Evolutionary conservation across 345 rosid species (phyloP).

Genomic region (Lumnitzera littorea): DNA sequence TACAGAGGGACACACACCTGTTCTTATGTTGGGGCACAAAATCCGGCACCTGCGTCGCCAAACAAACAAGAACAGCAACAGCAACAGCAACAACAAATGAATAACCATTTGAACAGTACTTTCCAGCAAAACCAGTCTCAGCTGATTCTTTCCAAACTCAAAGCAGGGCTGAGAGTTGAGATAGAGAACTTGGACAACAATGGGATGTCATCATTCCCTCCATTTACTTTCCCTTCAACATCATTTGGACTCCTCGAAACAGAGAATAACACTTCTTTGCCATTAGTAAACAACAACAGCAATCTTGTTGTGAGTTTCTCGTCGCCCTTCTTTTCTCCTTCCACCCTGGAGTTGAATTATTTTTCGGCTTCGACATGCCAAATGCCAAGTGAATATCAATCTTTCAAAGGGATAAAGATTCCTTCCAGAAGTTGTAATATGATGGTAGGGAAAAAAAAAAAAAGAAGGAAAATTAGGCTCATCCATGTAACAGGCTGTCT

Average conservation of each 20-base stretch:
- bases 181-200: constrained; percentile 31
- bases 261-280: constrained; percentile 12
- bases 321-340: constrained; percentile 40
- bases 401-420: too few species aligned
- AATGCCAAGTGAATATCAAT: background rate
- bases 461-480: too few species aligned
- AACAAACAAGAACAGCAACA: constrained; percentile 32
- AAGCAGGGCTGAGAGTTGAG: constrained; percentile 25
- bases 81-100: constrained; percentile 2
- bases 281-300: constrained; percentile 16
- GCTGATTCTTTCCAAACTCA: constrained; percentile 25
- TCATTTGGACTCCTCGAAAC: constrained; percentile 24
- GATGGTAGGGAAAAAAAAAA: too few species aligned
- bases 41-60: constrained; percentile 23
- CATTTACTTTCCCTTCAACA: constrained; percentile 62
- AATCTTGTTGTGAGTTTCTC: constrained; percentile 18
- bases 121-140: constrained; percentile 28
- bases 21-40: constrained; percentile 12
- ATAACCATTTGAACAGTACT: constrained; percentile 5
- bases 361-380: constrained; percentile 29
- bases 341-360: constrained; percentile 38
- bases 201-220: constrained; percentile 13
- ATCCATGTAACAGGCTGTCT: too few species aligned
- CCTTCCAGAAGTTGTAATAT: too few species aligned
- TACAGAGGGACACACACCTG: constrained; percentile 80